Percentiles rank a stretch among this genome's conserved stretches.
These are phyloP conservation scores for Sugiyamaella castrensis DNA, from an alignment of 1,139 yeast species.

Conservation along the genomic window DNA sequence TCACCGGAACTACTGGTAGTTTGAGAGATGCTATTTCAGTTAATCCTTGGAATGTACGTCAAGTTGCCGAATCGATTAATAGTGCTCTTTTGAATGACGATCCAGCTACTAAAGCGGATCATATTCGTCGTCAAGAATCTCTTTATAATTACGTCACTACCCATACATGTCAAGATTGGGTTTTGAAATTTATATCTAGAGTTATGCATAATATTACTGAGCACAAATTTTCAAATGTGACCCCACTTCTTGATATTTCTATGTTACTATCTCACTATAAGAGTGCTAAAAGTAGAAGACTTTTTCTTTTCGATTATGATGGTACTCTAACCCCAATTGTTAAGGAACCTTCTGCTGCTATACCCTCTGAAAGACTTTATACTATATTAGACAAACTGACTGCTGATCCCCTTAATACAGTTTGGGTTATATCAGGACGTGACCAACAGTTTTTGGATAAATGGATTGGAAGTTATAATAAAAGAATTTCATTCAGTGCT, in stretches of 20 bases:
- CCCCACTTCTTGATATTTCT: constrained; percentile 78
- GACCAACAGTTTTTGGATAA: constrained; percentile 86
- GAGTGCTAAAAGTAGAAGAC: constrained; percentile 60
- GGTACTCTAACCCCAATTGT: constrained; percentile 97
- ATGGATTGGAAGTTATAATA: constrained; percentile 71
- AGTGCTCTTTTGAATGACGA: constrained; percentile 52
- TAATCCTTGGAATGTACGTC: constrained; percentile 96
- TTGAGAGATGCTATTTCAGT: constrained; percentile 77
- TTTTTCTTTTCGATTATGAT: constrained; percentile 91
- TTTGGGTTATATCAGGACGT: constrained; percentile 96
- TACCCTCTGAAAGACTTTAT: constrained; percentile 76
- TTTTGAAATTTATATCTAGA: constrained; percentile 56
- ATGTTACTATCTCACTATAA: constrained; percentile 56
- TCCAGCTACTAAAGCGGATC: constrained; percentile 20
- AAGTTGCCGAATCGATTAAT: constrained; percentile 82
- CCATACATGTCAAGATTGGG: constrained; percentile 82
- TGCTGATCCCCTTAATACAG: constrained; percentile 75
- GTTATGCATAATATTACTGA: constrained; percentile 51
- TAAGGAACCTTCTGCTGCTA: constrained; percentile 96
- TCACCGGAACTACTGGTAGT: constrained; percentile 86
- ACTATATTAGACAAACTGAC: constrained; percentile 58
- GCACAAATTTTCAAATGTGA: constrained; percentile 51
- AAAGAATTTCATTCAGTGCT: constrained; percentile 76
- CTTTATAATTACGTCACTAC: constrained; percentile 63
- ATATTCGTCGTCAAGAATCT: constrained; percentile 41